Evolutionary conservation across 495 filamentous ascomycete genomes (phyloP).

Genomic region (Sabuloglossum arenarium): DNA sequence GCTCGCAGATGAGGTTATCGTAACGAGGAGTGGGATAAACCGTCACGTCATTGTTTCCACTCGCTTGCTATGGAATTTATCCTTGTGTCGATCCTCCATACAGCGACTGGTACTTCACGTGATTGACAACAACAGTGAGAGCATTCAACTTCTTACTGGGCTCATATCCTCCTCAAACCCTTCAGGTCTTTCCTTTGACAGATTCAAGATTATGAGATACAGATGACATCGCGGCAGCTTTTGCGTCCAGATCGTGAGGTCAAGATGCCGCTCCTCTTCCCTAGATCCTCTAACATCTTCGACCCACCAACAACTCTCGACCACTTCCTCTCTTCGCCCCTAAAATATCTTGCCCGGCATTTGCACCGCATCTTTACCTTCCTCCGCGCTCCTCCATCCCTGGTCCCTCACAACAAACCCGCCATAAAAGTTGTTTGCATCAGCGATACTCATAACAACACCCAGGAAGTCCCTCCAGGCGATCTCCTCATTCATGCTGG

Average conservation of each 20-base stretch:
- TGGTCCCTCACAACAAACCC: slow-evolving; percentile 24
- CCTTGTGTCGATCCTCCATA: not conserved
- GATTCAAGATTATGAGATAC: not conserved
- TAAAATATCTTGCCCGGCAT: slow-evolving; percentile 23
- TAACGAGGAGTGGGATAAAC: too few species aligned
- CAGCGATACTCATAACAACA: slow-evolving; percentile 65
- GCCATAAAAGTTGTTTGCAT: slow-evolving; percentile 68
- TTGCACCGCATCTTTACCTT: slow-evolving; percentile 40
- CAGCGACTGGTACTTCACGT: not conserved
- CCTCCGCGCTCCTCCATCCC: slow-evolving; percentile 39
- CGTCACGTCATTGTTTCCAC: not conserved
- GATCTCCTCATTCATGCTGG: slow-evolving; percentile 83
- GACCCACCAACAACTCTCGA: slow-evolving; percentile 30
- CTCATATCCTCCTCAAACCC: not conserved
- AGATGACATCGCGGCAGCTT: not conserved
- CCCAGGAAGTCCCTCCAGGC: slow-evolving; percentile 42
- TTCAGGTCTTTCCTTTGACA: not conserved
- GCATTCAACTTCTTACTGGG: not conserved
- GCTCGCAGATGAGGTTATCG: not conserved
- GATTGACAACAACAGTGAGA: not conserved
- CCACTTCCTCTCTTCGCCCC: slow-evolving; percentile 27
- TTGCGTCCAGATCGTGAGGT: not conserved
- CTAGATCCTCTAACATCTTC: slow-evolving; percentile 19
- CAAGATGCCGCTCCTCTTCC: slow-evolving; percentile 7
- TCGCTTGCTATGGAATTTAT: not conserved